These are phyloP conservation scores for Theileria luwenshuni DNA, from an alignment of 169 alveolate genomes.

Conservation along the genomic window DNA sequence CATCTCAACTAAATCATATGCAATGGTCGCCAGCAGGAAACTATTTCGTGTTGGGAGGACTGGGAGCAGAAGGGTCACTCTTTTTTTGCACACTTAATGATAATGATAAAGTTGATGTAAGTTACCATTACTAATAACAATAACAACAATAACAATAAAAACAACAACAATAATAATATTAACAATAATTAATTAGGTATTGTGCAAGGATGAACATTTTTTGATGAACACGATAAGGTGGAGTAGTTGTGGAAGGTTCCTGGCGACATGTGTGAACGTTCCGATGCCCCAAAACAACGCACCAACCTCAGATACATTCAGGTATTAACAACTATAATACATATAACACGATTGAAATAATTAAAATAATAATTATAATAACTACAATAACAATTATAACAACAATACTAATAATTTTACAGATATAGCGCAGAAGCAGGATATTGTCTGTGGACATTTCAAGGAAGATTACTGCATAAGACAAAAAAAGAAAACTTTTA, in stretches of 20 bases:
- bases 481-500: slow-evolving; percentile 80
- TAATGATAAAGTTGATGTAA: slow-evolving; percentile 85
- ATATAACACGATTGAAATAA: no score
- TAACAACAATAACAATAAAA: background rate
- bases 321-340: no score
- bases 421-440: slow-evolving; percentile 83
- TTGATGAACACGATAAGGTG: slow-evolving; percentile 84
- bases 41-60: slow-evolving; percentile 83
- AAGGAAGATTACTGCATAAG: slow-evolving; percentile 84
- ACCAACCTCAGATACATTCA: slow-evolving; percentile 65
- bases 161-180: background rate
- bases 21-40: slow-evolving; percentile 89
- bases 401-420: slow-evolving; percentile 17
- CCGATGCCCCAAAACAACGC: slow-evolving; percentile 62
- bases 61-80: slow-evolving; percentile 83
- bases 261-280: slow-evolving; percentile 79
- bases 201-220: slow-evolving; percentile 86
- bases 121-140: background rate
- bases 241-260: slow-evolving; percentile 87
- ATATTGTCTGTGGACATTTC: slow-evolving; percentile 85
- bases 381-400: no score
- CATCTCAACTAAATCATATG: slow-evolving; percentile 78
- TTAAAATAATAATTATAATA: no score
- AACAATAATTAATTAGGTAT: slow-evolving; percentile 10
- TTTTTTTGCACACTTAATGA: slow-evolving; percentile 81